Evolutionary conservation across 2,329 filamentous ascomycete species (phyloP).

Genomic region (Akanthomyces muscarius): DNA sequence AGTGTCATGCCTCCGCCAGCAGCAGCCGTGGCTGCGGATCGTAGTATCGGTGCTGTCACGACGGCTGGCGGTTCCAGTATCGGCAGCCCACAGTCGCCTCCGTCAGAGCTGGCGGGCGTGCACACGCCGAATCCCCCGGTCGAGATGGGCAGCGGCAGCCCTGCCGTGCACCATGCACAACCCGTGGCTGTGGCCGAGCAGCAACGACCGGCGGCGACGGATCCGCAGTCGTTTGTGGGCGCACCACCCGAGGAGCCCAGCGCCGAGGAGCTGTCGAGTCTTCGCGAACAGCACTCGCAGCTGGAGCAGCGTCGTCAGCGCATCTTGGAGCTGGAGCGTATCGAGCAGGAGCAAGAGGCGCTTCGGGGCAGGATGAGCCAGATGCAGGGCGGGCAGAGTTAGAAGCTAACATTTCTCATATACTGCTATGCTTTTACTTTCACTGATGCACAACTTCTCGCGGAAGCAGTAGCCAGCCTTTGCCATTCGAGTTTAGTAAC

Average conservation of each 20-base stretch:
- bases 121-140: neutral
- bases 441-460: too few relatives aligned
- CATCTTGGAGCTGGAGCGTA: slow-evolving; percentile 1
- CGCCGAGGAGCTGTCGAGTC: neutral
- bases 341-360: neutral
- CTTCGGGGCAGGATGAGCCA: neutral
- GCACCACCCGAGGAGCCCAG: neutral
- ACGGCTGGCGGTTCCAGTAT: neutral
- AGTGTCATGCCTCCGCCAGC: neutral
- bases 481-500: too few relatives aligned
- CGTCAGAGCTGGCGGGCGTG: neutral
- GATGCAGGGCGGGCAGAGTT: neutral
- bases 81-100: neutral
- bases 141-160: slow-evolving; percentile 1
- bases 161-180: neutral
- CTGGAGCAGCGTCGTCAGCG: neutral
- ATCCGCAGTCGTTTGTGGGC: neutral
- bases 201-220: neutral
- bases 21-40: neutral
- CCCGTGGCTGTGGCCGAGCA: neutral
- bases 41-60: neutral
- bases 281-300: neutral
- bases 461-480: too few relatives aligned
- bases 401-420: neutral
- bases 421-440: too few relatives aligned